phyloP scores from a whole-genome alignment of 2,329 filamentous ascomycete genomes.

The Ustulina deusta region DNA sequence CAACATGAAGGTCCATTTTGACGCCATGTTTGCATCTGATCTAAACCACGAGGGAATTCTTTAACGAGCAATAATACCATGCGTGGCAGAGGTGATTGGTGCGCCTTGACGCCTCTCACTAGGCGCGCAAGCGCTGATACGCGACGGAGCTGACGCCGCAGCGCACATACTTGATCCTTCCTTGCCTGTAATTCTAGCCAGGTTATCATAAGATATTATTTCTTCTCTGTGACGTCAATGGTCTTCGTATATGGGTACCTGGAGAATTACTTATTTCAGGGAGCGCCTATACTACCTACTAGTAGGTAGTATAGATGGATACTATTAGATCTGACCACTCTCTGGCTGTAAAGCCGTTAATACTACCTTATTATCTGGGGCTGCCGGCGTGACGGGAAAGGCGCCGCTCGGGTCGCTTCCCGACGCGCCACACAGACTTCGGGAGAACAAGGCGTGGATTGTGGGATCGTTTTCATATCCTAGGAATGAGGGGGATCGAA shows the following conservation, averaged over 20 bases:
- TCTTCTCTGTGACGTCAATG: not conserved
- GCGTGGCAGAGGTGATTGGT: slow-evolving; percentile 27
- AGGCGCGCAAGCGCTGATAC: slow-evolving; percentile 35
- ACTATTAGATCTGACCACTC: slow-evolving; percentile 1
- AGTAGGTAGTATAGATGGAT: too few relatives aligned
- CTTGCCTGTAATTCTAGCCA: not conserved
- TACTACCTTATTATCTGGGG: slow-evolving; percentile 2
- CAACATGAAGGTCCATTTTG: slow-evolving; percentile 36
- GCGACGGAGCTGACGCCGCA: slow-evolving; percentile 27
- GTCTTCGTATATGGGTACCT: not conserved
- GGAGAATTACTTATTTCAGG: not conserved
- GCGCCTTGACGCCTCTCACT: slow-evolving; percentile 32
- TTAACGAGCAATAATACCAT: slow-evolving; percentile 23
- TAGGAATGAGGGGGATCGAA: slow-evolving; percentile 24
- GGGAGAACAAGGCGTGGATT: not conserved
- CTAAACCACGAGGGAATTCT: slow-evolving; percentile 13
- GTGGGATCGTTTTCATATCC: not conserved
- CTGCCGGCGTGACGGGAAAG: slow-evolving; percentile 17
- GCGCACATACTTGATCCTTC: slow-evolving; percentile 18
- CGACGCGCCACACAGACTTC: slow-evolving; percentile 15
- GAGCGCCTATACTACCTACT: not conserved
- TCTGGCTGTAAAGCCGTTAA: not conserved
- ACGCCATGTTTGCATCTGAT: slow-evolving; percentile 33
- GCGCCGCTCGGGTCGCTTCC: slow-evolving; percentile 27
- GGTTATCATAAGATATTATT: slow-evolving; percentile 1